Base-by-base conservation (phyloP, 306 rosid genomes). In the Cicer yamashitae region DNA sequence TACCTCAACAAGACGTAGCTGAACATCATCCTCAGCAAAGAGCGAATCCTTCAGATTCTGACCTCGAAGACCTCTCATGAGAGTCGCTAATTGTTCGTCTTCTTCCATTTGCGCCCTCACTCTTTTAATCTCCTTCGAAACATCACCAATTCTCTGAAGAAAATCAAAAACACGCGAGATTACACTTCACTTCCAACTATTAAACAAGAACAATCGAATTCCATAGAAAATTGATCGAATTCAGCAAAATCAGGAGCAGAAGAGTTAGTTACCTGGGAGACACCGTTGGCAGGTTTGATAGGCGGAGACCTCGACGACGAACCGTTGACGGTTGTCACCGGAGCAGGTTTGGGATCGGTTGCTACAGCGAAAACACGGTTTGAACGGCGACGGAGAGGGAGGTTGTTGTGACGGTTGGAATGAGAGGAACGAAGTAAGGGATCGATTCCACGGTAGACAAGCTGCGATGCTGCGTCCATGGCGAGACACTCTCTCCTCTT, bases 31-130 rank as follows among this genome's bases (percentile, higher is more conserved):
- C 81, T 82, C 96, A 58, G 98, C 97, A 67, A 94, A 94, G 67
- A 73, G 88, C 1, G 94, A 90, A 76, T 94, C 98, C 10, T 50
- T 89, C 68, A 94, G 77, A 82, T 90, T 94, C 80, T 90, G 96
- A 2, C 98, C 98, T 2, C 98, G 86, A 11, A 94, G 96, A 60
- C 98, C 98, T 86, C 88, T 88, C 98, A 94, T 94, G 69, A 94
- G 96, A 64, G 89, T 63, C 10, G 98, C 89, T 81, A 94, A 74
- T 47, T 94, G 93, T 81, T 94, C 98, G 34, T 94, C 82, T 70
- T 91, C 96, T 82, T 94, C 98, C 97, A 94, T 91, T 81, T 90
- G 98, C 15, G 97, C 98, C 70, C 98, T 85, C 51, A 94, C 97
- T 77, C 97, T 79, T 86, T 91, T 94, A 54, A 94, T 94, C 74